Conservation (phyloP, 257 asterid genomes). For the Fraxinus excelsior region DNA sequence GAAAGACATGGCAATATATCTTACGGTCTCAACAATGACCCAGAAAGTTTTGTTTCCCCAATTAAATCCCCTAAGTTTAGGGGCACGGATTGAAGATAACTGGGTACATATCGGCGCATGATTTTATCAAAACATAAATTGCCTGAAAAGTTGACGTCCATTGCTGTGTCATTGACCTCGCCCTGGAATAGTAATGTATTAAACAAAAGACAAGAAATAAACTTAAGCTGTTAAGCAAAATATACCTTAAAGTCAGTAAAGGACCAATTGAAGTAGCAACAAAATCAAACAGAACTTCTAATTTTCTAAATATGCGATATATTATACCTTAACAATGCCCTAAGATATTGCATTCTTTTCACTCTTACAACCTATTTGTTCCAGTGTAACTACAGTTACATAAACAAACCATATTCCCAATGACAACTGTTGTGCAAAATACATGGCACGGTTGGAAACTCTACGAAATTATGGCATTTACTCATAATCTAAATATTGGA, state of each 20-base stretch:
- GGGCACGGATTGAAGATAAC: constrained; percentile 74
- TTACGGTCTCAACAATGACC: constrained; percentile 95
- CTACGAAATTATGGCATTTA: background rate
- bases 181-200: constrained; percentile 60
- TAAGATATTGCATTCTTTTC: background rate
- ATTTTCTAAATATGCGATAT: background rate
- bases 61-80: constrained; percentile 81
- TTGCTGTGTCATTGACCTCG: constrained; percentile 90
- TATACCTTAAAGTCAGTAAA: constrained; percentile 8
- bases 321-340: constrained; percentile 9
- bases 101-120: constrained; percentile 85
- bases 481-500: background rate
- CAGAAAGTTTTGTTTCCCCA: constrained; percentile 97
- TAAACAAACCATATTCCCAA: constrained; percentile 11
- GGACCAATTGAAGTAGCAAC: background rate
- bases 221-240: background rate
- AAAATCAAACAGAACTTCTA: constrained; percentile 7
- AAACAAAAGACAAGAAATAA: constrained; percentile 2
- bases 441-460: background rate
- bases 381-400: constrained; percentile 7
- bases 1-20: constrained; percentile 42
- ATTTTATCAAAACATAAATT: constrained; percentile 81
- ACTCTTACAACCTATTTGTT: background rate
- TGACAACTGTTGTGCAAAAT: background rate
- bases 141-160: constrained; percentile 98